Base-by-base conservation (phyloP, 805 yeast species). In the Wickerhamiella sorbophila region DNA sequence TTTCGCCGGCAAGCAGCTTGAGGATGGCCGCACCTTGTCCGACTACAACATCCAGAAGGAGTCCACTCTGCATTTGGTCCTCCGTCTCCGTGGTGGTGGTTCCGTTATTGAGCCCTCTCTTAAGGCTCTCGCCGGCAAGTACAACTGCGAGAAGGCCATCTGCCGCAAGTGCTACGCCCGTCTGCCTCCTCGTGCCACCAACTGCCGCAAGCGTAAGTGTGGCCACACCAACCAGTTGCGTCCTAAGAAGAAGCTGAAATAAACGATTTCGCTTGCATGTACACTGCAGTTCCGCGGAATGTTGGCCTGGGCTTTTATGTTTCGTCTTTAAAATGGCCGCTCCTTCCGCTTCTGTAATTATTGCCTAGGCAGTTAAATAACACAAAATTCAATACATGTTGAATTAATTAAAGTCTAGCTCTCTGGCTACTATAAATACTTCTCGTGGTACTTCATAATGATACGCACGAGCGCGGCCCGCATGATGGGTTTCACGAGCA, bases 191-290 rank as follows among this genome's bases (percentile, higher is more conserved):
- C 93, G 97, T 83, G 98, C 98, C 63, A 91, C 97, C 73, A 91
- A 91, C 95, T 91, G 98, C 81, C 86, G 98, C 79, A 91, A 91
- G 97, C 86, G 96, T 85, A 91, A 91, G 81, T 91, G 98, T 75
- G 98, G 98, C 67, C 98, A 91, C 93, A 77, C 95, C 70, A 91
- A 91, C 80, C 98, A 91, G 78, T 84, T 91, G 73, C 86, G 98
- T 79, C 97, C 97, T 74, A 91, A 88, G 94, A 88, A 88, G 94
- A 88, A 88, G 87, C 79, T 85, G 70, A 86, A 87, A 78, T 87
- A 74, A 72, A 67, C 72, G 65, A 61, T 64, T 67, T 67, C 53
- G 10, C 50, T 42, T 40, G 37, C 40, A 31, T 36, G 31, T 27
- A 34, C 16, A 19, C 21, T 31, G 38, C 31, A 32, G 12, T 37